These are phyloP conservation scores for Leucosporidium yakuticum DNA, from an alignment of 768 basidiomycete species.

Conservation along the genomic window DNA sequence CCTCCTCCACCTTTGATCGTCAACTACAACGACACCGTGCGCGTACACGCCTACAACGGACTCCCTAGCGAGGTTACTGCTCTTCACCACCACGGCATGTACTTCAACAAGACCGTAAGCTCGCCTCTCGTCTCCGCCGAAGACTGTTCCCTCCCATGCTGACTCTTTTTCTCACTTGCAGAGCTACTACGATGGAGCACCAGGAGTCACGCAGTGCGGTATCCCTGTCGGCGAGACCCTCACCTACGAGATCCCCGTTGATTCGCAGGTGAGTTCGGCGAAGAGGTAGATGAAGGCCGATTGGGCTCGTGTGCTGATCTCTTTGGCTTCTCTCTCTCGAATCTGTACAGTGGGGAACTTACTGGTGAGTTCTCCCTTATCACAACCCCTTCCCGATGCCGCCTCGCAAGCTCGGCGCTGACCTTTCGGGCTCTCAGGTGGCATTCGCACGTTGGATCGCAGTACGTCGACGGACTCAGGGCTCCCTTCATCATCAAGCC, in stretches of 20 bases:
- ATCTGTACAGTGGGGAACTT: constrained; percentile 19
- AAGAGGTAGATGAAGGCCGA: too few relatives aligned
- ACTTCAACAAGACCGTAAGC: constrained; percentile 64
- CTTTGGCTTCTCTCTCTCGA: too few relatives aligned
- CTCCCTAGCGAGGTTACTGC: constrained; percentile 5
- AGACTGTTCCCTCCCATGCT: constrained; percentile 1
- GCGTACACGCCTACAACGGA: constrained; percentile 58
- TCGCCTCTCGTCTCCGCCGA: constrained; percentile 51
- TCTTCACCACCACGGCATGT: constrained; percentile 87
- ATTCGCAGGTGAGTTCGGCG: constrained; percentile 44
- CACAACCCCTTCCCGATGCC: too few relatives aligned
- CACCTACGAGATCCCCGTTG: constrained; percentile 23
- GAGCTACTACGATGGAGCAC: constrained; percentile 83
- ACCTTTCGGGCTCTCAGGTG: constrained; percentile 1
- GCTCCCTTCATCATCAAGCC: constrained; percentile 70
- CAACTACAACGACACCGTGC: constrained; percentile 62
- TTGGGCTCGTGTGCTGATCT: too few relatives aligned
- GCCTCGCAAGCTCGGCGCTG: neutral
- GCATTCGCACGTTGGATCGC: constrained; percentile 24
- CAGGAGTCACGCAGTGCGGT: constrained; percentile 68
- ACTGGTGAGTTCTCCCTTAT: constrained; percentile 46
- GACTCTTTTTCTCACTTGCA: constrained; percentile 60
- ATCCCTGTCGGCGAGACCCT: constrained; percentile 58
- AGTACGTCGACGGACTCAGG: constrained; percentile 91
- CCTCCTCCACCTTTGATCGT: constrained; percentile 71